Base-by-base conservation (phyloP, 306 rosid species). In the Quercus suber region DNA sequence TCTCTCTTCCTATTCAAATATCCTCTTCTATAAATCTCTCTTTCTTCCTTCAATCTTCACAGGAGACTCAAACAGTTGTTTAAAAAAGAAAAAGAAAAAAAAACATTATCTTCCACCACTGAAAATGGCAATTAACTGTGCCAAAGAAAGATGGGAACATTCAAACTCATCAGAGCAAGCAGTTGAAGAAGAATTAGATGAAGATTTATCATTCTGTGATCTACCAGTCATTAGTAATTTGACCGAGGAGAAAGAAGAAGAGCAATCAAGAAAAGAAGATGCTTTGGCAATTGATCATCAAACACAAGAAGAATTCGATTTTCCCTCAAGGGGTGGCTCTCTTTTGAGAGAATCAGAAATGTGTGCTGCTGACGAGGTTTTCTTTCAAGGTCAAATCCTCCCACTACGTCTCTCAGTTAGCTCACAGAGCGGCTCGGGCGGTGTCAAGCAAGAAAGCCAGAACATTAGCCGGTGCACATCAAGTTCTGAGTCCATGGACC, bases 291-390 rank as follows among this genome's bases (percentile, higher is more conserved):
- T 13, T 14, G 88, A 87, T 11, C 84, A 76, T 73, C 86, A 69
- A 58, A 71, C 89, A 27, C 94, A 69, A 58, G 78, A 90, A 23
- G 95, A 91, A 27, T 95, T 95, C 53, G 83, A 93, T 74, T 95
- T 95, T 60, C 60, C 76, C 12, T 79, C 88, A 6, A 73, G 80
- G 79, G 79, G 75, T 56, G 84, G 79, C 68, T 67, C 80, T 37
- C 69, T 81, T 19, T 83, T 78, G 49, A 35, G 80, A 10, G 86
- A 76, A 9, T 73, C 87, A 0, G 74, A 85, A 80, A 95, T 95
- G 98, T 95, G 98, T 20, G 83, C 78, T 0, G 99, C 99, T 0
- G 99, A 95, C 43, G 96, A 95, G 35, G 88, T 95, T 21, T 90
- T 95, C 87, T 93, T 89, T 61, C 79, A 80, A 69, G 99, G 99